Evolutionary conservation across 768 basidiomycete species (phyloP).

Genomic region (Russula sp.): DNA sequence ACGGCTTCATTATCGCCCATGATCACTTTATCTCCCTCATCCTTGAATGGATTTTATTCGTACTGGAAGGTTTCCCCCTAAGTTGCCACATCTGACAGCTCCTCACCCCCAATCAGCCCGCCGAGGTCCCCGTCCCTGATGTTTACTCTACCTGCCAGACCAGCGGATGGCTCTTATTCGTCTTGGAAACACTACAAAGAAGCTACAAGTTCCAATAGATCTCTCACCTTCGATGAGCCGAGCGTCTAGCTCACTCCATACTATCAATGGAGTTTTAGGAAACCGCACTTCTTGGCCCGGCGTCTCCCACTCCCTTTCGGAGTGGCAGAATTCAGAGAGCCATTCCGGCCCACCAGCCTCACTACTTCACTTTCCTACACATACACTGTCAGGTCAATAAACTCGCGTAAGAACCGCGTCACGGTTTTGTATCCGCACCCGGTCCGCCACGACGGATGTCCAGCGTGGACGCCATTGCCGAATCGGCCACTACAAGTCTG

Average conservation of each 20-base stretch:
- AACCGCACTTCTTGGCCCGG: constrained; percentile 3
- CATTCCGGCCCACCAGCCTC: neutral
- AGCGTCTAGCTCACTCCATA: neutral
- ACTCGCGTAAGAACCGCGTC: constrained; percentile 16
- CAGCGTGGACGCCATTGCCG: neutral
- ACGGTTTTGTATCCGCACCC: constrained; percentile 7
- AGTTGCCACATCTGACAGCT: neutral
- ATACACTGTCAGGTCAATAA: constrained; percentile 9
- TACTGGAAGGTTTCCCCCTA: neutral
- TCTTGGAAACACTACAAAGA: neutral
- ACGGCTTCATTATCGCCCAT: neutral
- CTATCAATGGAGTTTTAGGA: neutral
- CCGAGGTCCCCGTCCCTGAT: neutral
- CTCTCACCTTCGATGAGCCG: constrained; percentile 3
- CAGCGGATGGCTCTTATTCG: neutral
- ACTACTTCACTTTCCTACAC: neutral
- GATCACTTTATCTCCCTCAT: constrained; percentile 7
- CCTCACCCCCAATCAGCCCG: constrained; percentile 1
- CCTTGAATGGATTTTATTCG: constrained; percentile 8
- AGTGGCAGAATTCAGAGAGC: neutral
- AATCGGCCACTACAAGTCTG: neutral
- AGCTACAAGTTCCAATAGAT: neutral
- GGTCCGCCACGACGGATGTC: neutral
- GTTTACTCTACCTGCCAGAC: neutral
- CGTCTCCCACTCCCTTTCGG: neutral